A percentile compares a stretch with the other conserved stretches of the same genome.
These are phyloP conservation scores for Aspergillus sp. DNA, from an alignment of 2,329 filamentous ascomycete genomes.

Conservation along the genomic window DNA sequence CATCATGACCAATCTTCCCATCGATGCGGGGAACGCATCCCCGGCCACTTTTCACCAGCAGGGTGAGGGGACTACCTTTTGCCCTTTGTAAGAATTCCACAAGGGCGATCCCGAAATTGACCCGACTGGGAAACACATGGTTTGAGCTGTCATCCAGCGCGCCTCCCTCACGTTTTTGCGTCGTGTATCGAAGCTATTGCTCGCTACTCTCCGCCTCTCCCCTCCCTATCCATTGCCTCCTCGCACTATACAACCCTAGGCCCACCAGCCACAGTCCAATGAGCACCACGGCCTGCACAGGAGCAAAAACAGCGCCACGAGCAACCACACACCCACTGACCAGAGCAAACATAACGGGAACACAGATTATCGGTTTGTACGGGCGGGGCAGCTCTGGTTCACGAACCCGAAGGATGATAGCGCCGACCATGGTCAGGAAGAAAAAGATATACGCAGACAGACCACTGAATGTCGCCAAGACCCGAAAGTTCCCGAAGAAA, in stretches of 20 bases:
- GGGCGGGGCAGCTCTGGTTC: slow-evolving; percentile 17
- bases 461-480: slow-evolving; percentile 20
- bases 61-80: no score
- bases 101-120: no score
- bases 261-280: slow-evolving; percentile 15
- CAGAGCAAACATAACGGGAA: slow-evolving; percentile 11
- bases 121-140: no score
- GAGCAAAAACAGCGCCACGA: slow-evolving; percentile 15
- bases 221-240: slow-evolving; percentile 8
- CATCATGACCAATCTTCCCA: no score
- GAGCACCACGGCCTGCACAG: slow-evolving; percentile 12
- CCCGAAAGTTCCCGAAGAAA: slow-evolving; percentile 19
- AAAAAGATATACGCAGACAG: slow-evolving; percentile 21
- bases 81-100: no score
- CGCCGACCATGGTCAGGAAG: slow-evolving; percentile 17
- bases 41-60: no score
- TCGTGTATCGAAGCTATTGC: no score
- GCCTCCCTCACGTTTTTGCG: no score
- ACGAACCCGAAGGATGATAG: slow-evolving; percentile 16
- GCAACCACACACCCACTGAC: slow-evolving; percentile 17
- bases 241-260: slow-evolving; percentile 7
- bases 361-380: slow-evolving; percentile 14
- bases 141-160: no score
- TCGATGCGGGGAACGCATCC: no score
- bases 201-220: neutral